A percentile compares a stretch with the other conserved stretches of the same genome.
Evolutionary conservation across 2,329 filamentous ascomycete genomes (phyloP).

Genomic region (Talaromyces rugulosus): DNA sequence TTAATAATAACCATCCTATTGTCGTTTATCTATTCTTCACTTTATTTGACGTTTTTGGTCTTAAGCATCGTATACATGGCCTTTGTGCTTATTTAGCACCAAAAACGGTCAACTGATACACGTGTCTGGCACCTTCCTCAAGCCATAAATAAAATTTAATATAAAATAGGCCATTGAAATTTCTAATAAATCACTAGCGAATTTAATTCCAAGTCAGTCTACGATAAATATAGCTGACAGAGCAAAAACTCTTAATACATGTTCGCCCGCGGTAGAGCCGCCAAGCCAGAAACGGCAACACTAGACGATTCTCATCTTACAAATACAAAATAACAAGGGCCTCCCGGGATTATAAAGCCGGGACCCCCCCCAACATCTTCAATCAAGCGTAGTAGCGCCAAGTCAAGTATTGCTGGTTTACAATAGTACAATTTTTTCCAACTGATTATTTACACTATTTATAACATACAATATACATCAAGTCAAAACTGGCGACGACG

Average conservation of each 20-base stretch:
- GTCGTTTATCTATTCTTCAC: not conserved
- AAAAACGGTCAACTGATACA: not conserved
- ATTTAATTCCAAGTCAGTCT: too few species aligned
- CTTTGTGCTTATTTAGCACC: too few species aligned
- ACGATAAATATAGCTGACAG: too few species aligned
- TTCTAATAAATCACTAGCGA: too few species aligned
- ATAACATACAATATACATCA: not conserved
- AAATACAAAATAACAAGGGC: not conserved
- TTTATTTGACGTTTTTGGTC: not conserved
- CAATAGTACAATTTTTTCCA: not conserved
- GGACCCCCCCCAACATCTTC: not conserved
- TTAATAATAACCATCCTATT: not conserved
- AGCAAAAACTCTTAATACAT: not conserved
- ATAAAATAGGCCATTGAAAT: too few species aligned
- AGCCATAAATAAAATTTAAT: slow-evolving; percentile 12
- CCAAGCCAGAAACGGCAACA: not conserved
- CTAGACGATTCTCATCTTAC: not conserved
- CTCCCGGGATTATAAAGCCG: not conserved
- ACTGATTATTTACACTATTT: not conserved
- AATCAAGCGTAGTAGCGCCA: not conserved
- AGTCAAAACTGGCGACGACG: not conserved
- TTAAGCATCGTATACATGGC: too few species aligned
- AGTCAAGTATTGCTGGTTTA: not conserved
- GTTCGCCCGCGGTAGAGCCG: not conserved
- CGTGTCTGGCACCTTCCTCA: not conserved